Evolutionary conservation across 176 grass and related monocot genomes (phyloP).

Genomic region (Oryza longistaminata): DNA sequence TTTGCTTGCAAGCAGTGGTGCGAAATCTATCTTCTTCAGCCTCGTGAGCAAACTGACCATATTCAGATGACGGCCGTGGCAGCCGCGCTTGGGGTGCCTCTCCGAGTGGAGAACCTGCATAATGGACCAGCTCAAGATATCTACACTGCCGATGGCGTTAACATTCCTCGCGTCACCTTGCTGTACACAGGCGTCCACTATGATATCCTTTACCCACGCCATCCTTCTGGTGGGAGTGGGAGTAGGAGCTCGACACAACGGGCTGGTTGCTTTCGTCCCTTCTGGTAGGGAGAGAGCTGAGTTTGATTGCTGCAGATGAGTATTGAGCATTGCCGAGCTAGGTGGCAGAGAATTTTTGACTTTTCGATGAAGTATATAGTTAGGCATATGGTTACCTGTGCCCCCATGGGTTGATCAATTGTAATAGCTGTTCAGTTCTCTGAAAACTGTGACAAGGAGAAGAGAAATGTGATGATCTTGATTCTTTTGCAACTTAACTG

Average conservation of each 20-base stretch:
- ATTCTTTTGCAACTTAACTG: background rate
- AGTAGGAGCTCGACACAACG: background rate
- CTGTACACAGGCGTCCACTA: conserved; percentile 27
- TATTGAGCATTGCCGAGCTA: no score
- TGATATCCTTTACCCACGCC: conserved; percentile 33
- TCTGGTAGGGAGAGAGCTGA: no score
- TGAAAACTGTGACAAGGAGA: background rate
- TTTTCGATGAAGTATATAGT: no score
- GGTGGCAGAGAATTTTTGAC: no score
- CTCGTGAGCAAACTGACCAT: background rate
- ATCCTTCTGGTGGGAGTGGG: background rate
- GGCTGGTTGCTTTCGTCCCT: background rate
- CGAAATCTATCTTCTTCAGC: background rate
- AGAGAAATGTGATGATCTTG: background rate
- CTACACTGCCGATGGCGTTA: background rate
- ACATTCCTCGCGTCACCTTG: conserved; percentile 22
- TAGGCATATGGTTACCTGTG: no score
- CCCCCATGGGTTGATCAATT: no score
- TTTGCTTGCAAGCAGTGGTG: conserved; percentile 40
- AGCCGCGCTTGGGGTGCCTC: conserved; percentile 8
- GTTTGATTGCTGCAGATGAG: no score
- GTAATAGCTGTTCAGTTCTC: no score
- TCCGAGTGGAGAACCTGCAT: conserved; percentile 30
- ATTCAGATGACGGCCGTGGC: conserved; percentile 30
- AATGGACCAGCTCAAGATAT: background rate